These are phyloP conservation scores for Nicotiana benthamiana DNA, from an alignment of 257 asterid genomes.

Conservation along the genomic window DNA sequence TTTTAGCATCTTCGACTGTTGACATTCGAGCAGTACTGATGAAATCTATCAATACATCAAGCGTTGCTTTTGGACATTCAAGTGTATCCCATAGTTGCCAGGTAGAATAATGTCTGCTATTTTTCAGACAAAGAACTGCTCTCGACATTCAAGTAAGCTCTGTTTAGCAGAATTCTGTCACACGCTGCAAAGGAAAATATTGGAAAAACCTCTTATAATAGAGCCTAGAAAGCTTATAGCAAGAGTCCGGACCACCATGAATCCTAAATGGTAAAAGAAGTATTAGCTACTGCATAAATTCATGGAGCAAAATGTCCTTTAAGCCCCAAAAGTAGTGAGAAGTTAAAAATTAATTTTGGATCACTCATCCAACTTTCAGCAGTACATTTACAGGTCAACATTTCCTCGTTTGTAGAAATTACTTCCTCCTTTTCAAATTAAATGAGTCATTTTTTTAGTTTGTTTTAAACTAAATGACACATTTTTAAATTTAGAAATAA, in stretches of 20 bases:
- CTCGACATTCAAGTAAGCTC: constrained; percentile 6
- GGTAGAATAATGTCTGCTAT: constrained; percentile 20
- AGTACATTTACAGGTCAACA: not conserved
- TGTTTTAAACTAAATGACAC: no score
- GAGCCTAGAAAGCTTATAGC: no score
- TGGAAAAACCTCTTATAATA: no score
- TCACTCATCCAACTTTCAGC: not conserved
- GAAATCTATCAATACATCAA: constrained; percentile 42
- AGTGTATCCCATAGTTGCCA: constrained; percentile 46
- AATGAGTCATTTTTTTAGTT: no score
- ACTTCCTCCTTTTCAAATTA: no score
- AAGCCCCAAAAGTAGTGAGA: not conserved
- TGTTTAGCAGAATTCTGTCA: not conserved
- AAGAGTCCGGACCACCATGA: no score
- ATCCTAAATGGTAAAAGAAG: no score
- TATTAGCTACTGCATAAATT: no score
- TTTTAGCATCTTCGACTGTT: constrained; percentile 46
- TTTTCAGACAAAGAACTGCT: constrained; percentile 28
- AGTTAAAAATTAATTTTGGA: not conserved
- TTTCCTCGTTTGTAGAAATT: not conserved
- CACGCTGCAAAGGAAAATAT: not conserved
- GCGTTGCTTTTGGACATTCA: constrained; percentile 38
- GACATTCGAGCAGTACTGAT: constrained; percentile 68
- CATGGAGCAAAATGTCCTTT: no score
- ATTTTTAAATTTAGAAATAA: no score